Conservation (phyloP, 176 grass and related monocot species). For the Alloteropsis semialata region DNA sequence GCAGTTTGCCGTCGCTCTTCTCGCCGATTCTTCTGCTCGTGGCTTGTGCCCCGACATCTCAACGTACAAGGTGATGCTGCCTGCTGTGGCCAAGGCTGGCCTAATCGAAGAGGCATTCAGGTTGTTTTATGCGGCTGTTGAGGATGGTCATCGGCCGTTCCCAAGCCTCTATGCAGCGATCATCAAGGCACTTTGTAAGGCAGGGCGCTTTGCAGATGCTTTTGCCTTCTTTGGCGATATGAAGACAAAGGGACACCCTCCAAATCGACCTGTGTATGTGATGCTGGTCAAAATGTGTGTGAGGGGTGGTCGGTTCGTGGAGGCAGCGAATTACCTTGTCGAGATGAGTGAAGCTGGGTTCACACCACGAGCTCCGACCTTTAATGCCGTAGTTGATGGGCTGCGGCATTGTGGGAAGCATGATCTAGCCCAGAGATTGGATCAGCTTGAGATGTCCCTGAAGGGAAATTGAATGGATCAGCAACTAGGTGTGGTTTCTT, state of each 20-base stretch:
- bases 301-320: conserved; percentile 66
- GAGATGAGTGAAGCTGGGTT: conserved; percentile 88
- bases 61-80: conserved; percentile 88
- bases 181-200: conserved; percentile 83
- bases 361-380: conserved; percentile 54
- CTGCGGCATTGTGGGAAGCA: conserved; percentile 71
- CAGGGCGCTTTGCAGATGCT: conserved; percentile 73
- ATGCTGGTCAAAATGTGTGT: conserved; percentile 98
- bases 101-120: conserved; percentile 75
- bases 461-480: conserved; percentile 43
- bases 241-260: conserved; percentile 64
- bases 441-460: conserved; percentile 70
- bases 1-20: conserved; percentile 56
- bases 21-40: conserved; percentile 59
- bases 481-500: background rate
- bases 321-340: conserved; percentile 78
- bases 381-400: conserved; percentile 72
- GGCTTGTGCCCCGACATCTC: conserved; percentile 91
- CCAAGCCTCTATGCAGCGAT: conserved; percentile 87
- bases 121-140: conserved; percentile 70
- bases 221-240: conserved; percentile 80
- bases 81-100: conserved; percentile 78
- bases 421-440: conserved; percentile 71
- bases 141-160: conserved; percentile 79
- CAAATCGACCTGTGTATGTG: conserved; percentile 82